phyloP scores from a whole-genome alignment of 2,329 filamentous ascomycete genomes.

The Cytospora piceae region DNA sequence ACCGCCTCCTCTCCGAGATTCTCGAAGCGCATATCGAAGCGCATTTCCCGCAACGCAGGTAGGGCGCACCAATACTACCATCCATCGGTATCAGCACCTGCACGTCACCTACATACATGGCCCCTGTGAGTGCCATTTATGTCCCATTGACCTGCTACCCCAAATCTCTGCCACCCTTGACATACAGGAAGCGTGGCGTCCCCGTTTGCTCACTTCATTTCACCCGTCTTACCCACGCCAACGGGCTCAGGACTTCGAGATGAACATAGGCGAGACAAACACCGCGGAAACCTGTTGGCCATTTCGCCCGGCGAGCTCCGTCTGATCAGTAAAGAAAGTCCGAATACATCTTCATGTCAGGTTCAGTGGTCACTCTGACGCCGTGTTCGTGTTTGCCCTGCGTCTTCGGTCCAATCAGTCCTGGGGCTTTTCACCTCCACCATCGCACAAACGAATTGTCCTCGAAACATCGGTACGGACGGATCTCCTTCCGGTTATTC shows the following conservation, averaged over 20 bases:
- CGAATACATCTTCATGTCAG: constrained; percentile 4
- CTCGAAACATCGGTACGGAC: constrained; percentile 21
- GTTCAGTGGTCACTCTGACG: constrained; percentile 14
- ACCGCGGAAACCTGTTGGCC: not conserved
- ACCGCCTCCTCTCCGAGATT: not conserved
- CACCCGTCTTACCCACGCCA: constrained; percentile 27
- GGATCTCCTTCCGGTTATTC: constrained; percentile 10
- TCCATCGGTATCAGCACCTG: not conserved
- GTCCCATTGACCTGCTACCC: not conserved
- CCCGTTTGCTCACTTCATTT: constrained; percentile 7
- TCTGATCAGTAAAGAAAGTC: constrained; percentile 6
- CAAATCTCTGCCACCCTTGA: not conserved
- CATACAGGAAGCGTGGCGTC: not conserved
- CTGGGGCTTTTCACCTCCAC: not conserved
- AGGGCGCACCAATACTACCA: not conserved
- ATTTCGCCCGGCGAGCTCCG: constrained; percentile 6
- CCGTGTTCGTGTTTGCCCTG: constrained; percentile 24
- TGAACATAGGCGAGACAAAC: constrained; percentile 13
- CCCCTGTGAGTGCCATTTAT: not conserved
- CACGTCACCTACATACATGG: not conserved
- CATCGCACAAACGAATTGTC: constrained; percentile 24
- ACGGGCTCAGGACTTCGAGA: not conserved
- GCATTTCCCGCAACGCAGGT: not conserved
- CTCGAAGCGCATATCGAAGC: not conserved
- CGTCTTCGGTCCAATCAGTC: constrained; percentile 21